phyloP scores from a whole-genome alignment of 495 filamentous ascomycete genomes.

The Aspergillus biplanus region DNA sequence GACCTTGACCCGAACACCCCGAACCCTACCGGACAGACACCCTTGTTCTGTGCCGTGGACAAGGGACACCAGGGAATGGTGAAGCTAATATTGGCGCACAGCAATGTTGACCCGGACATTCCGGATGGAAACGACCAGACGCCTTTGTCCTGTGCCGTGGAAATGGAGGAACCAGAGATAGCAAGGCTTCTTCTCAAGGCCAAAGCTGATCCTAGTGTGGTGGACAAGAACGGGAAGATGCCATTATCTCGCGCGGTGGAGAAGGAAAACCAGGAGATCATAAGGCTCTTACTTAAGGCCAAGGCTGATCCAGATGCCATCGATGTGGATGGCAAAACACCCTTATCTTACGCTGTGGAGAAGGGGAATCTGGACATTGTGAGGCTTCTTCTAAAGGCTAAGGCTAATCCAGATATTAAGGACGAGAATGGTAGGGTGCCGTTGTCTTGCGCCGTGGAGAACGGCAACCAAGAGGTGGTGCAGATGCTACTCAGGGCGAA shows the following conservation, averaged over 20 bases:
- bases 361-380: slow-evolving; percentile 16
- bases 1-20: slow-evolving; percentile 23
- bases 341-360: slow-evolving; percentile 17
- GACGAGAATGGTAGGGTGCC: slow-evolving; percentile 18
- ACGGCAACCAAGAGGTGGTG: slow-evolving; percentile 34
- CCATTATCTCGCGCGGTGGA: slow-evolving; percentile 32
- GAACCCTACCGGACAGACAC: slow-evolving; percentile 29
- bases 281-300: slow-evolving; percentile 27
- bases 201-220: slow-evolving; percentile 19
- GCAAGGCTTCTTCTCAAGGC: slow-evolving; percentile 15
- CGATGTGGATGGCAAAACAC: slow-evolving; percentile 27
- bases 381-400: slow-evolving; percentile 16
- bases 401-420: slow-evolving; percentile 17
- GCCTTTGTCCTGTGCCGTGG: slow-evolving; percentile 18
- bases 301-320: slow-evolving; percentile 27
- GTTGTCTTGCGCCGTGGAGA: slow-evolving; percentile 24
- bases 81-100: slow-evolving; percentile 27
- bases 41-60: slow-evolving; percentile 30
- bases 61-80: slow-evolving; percentile 26
- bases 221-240: slow-evolving; percentile 27
- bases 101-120: slow-evolving; percentile 27
- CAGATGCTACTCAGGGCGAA: slow-evolving; percentile 31
- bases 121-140: slow-evolving; percentile 26
- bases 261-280: slow-evolving; percentile 26
- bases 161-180: slow-evolving; percentile 19